phyloP scores from a whole-genome alignment of 1,284 basidiomycete species.

The Heterobasidion irregulare region DNA sequence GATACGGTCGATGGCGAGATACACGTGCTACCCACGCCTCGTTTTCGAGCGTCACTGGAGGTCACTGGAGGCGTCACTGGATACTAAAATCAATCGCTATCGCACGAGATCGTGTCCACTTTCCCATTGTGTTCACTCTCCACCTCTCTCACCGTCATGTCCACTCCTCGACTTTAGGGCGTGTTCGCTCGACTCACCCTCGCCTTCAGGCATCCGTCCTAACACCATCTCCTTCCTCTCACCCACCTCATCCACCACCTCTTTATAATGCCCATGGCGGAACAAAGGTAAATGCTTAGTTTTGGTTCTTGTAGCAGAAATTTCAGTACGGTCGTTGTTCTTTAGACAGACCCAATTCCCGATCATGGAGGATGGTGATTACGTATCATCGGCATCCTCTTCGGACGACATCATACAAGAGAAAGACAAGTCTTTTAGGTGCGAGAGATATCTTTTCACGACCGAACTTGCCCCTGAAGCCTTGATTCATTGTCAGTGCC shows the following conservation, averaged over 20 bases:
- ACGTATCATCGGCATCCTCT: slow-evolving; percentile 5
- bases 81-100: slow-evolving; percentile 2
- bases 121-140: background rate
- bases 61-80: background rate
- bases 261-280: slow-evolving; percentile 4
- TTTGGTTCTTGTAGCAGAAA: background rate
- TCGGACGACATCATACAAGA: slow-evolving; percentile 8
- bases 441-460: background rate
- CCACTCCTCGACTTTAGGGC: slow-evolving; percentile 1
- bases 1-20: background rate
- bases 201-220: background rate
- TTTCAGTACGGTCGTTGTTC: background rate
- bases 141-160: background rate
- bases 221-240: background rate
- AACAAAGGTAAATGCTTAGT: slow-evolving; percentile 2
- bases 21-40: slow-evolving; percentile 6
- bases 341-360: background rate
- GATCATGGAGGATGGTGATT: slow-evolving; percentile 3
- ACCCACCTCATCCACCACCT: background rate
- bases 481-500: background rate
- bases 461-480: background rate
- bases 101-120: slow-evolving; percentile 3
- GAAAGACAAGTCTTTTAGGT: slow-evolving; percentile 8
- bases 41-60: background rate
- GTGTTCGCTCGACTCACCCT: background rate